phyloP scores from a whole-genome alignment of 2,329 filamentous ascomycete species.

The Paracorniculantispora psalliotae region DNA sequence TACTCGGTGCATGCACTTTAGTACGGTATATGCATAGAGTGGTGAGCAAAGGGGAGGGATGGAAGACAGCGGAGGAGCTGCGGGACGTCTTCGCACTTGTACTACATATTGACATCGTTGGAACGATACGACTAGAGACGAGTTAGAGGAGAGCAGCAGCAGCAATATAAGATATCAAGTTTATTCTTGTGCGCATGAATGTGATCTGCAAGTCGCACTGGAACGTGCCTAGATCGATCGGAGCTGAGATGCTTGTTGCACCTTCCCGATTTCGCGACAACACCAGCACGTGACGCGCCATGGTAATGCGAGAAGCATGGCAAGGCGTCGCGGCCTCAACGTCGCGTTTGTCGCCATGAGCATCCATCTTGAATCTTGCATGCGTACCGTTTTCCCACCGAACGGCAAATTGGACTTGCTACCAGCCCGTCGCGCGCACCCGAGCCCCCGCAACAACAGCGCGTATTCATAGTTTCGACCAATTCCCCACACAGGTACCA shows the following conservation, averaged over 20 bases:
- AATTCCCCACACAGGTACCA: neutral
- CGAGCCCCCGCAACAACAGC: neutral
- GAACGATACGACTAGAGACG: constrained; percentile 3
- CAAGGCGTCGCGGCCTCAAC: neutral
- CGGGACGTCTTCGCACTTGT: constrained; percentile 1
- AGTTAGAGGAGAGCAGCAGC: neutral
- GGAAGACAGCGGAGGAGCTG: neutral
- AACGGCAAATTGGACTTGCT: neutral
- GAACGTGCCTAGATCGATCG: neutral
- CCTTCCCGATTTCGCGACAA: neutral
- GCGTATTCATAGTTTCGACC: neutral
- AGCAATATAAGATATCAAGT: constrained; percentile 4
- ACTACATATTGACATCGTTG: constrained; percentile 6
- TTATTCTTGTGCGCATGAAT: neutral
- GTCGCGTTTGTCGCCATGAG: neutral
- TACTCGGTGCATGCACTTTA: neutral
- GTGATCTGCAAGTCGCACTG: neutral
- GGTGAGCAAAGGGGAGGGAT: neutral
- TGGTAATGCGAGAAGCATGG: neutral
- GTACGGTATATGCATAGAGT: neutral
- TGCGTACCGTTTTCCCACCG: neutral
- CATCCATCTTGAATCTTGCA: neutral
- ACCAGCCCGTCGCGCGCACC: neutral
- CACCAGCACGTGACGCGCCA: constrained; percentile 9
- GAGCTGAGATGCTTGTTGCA: neutral